Base-by-base conservation (phyloP, 805 yeast species). In the Saturnispora kantuleensis region DNA sequence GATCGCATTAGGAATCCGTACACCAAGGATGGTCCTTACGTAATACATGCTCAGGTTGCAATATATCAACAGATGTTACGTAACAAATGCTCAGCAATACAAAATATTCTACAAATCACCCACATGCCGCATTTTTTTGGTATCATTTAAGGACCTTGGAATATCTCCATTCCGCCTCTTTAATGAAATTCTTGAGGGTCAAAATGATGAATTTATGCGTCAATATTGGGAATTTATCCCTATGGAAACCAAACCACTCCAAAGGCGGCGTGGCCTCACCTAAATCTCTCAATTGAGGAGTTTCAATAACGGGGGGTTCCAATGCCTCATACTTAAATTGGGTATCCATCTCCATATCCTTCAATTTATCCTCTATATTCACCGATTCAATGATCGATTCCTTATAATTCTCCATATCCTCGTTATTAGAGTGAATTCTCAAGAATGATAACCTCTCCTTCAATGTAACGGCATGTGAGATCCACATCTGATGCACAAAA, bases 231-330 rank as follows among this genome's bases (percentile, higher is more conserved):
- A 93, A 79, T 52, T 80, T 77, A 54, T 82, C 76, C 52, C 97
- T 72, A 59, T 93, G 93, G 29, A 93, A 70, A 2, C 98, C 98
- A 66, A 93, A 84, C 98, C 98, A 93, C 59, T 93, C 98, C 47
- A 93, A 65, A 2, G 98, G 98, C 1, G 98, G 98, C 0, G 98
- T 93, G 1, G 97, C 97, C 63, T 83, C 89, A 21, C 98, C 97
- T 55, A 93, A 70, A 56, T 93, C 97, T 56, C 79, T 79, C 56
- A 93, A 68, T 52, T 82, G 90, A 2, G 97, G 97, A 15, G 93
- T 84, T 49, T 84, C 94, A 32, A 93, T 87, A 6, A 76, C 68
- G 0, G 97, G 96, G 10, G 83, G 84, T 32, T 73, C 77, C 10
- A 84, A 56, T 0, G 97, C 76, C 30, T 69, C 54, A 53, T 87